Percentiles rank a stretch among this genome's conserved stretches.
phyloP scores from a whole-genome alignment of 2,329 filamentous ascomycete species.

The Microdochium bolleyi region DNA sequence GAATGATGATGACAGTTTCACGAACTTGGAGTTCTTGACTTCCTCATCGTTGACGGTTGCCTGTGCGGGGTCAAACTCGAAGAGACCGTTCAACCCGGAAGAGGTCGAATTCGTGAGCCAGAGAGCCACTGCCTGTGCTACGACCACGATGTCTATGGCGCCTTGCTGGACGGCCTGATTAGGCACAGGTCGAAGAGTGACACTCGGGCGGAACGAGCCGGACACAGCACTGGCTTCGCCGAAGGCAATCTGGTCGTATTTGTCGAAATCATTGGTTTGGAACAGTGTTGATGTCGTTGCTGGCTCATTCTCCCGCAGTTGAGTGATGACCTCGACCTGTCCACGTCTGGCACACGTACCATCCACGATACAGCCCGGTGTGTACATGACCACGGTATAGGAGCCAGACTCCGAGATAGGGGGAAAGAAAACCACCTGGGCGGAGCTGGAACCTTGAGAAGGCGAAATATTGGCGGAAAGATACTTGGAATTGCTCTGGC shows the following conservation, averaged over 20 bases:
- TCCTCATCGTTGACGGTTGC: slow-evolving; percentile 50
- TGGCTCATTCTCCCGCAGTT: slow-evolving; percentile 45
- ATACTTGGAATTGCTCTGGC: slow-evolving; percentile 67
- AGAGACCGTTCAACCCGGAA: slow-evolving; percentile 80
- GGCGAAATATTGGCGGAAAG: slow-evolving; percentile 55
- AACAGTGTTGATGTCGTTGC: slow-evolving; percentile 52
- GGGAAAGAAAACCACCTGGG: slow-evolving; percentile 67
- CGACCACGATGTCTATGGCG: slow-evolving; percentile 54
- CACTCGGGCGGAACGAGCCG: slow-evolving; percentile 65
- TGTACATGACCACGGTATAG: slow-evolving; percentile 86
- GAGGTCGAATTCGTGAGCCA: slow-evolving; percentile 58
- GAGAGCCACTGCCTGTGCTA: slow-evolving; percentile 86
- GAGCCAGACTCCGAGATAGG: slow-evolving; percentile 84
- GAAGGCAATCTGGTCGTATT: slow-evolving; percentile 88
- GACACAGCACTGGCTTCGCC: slow-evolving; percentile 74
- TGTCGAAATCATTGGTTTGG: slow-evolving; percentile 94
- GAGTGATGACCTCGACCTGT: slow-evolving; percentile 71
- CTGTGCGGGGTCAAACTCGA: slow-evolving; percentile 70
- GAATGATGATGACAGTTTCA: slow-evolving; percentile 67
- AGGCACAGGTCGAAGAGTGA: slow-evolving; percentile 65
- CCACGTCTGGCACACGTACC: slow-evolving; percentile 69
- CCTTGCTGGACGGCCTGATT: slow-evolving; percentile 47
- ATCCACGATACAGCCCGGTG: slow-evolving; percentile 81
- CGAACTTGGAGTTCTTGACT: slow-evolving; percentile 65
- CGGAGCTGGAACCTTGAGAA: slow-evolving; percentile 4